Evolutionary conservation across 768 basidiomycete species (phyloP), one percentile per base, ranked within the genome.

Genomic region (Leccinum fibrillosum): DNA sequence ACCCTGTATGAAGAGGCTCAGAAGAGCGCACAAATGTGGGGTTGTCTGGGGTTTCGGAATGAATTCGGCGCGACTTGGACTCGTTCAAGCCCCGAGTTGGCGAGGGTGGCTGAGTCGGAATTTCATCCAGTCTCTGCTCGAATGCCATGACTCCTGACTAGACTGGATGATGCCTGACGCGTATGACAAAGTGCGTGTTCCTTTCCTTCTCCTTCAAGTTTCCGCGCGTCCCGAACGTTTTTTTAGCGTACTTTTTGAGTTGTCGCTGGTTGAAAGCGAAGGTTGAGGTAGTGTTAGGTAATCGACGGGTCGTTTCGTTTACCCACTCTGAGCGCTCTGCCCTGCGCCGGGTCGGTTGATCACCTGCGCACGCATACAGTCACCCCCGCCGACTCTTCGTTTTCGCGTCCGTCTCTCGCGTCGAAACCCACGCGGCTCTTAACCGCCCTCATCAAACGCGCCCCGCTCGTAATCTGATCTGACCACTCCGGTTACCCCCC

Each of bases 261-360:
- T 7, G 66, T 70, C 68, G 68, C 66, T 54, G 52, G 56, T 68
- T 70, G 66, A 69, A 69, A 62, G 23, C 19, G 26, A 6, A 32
- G 17, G 19, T 39, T 44, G 28, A 17, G 37, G 52, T 12, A 13
- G 25, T 45, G 59, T 70, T 70, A 70, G 64, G 65, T 70, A 71
- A 70, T 65, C 69, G 67, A 71, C 69, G 69, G 69, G 69, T 71
- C 59, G 67, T 58, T 62, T 52, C 32, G 58, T 66, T 69, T 56
- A 35, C 49, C 60, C 54, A 52, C 53, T 64, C 21, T 23, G 21
- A 23, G 21, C 58, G 58, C 60, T 62, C 49, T 68, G 63, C 68
- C 65, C 66, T 63, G 60, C 68, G 44, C 50, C 56, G 61, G 65
- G 53, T 65, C 63, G 58, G 59, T 58, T 60, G 37, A 30, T 37